Conservation (phyloP, 1,284 basidiomycete species). For the Tilletia caries region DNA sequence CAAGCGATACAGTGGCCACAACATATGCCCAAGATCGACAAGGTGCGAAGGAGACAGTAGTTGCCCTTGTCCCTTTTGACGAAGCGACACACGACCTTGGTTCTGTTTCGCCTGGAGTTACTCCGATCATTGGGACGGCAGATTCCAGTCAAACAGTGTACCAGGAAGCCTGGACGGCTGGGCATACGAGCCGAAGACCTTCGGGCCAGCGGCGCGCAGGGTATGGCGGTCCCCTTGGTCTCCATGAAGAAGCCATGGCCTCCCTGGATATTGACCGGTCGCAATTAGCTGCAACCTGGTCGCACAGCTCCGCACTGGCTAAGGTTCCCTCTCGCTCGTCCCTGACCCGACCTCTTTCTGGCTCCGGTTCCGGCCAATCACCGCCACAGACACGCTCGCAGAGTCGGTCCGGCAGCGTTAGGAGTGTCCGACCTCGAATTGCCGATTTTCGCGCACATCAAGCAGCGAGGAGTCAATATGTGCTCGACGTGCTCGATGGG, state of each 20-base stretch:
- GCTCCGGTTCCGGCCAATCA: background rate
- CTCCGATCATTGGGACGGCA: background rate
- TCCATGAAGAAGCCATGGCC: too few species aligned
- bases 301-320: background rate
- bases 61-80: background rate
- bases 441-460: background rate
- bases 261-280: too few species aligned
- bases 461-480: background rate
- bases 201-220: too few species aligned
- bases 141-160: too few species aligned
- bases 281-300: background rate
- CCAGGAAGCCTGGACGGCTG: too few species aligned
- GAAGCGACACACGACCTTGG: background rate
- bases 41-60: background rate
- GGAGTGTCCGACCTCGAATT: background rate
- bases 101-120: background rate
- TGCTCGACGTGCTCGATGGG: background rate
- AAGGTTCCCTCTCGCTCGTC: background rate
- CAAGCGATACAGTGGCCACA: too few species aligned
- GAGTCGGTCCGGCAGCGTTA: background rate
- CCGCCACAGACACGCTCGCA: background rate
- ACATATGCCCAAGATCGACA: too few species aligned
- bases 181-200: too few species aligned
- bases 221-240: too few species aligned
- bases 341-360: background rate